Evolutionary conservation across 495 filamentous ascomycete genomes (phyloP).

Genomic region (Trichocladium antarcticum): DNA sequence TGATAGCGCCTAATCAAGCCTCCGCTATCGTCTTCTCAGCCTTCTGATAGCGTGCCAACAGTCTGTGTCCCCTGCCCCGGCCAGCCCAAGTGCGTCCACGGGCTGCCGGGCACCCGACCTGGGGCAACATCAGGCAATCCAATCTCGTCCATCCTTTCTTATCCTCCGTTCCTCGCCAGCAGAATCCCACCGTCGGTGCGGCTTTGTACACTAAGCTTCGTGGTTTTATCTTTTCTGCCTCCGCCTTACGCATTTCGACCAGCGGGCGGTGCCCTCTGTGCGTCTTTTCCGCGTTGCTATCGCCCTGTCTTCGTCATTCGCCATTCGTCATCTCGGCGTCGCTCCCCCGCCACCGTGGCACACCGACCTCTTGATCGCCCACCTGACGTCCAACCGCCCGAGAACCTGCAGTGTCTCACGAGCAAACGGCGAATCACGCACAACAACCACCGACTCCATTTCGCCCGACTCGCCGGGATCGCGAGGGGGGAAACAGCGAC

Average conservation of each 20-base stretch:
- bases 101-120: too few species aligned
- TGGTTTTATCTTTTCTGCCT: not conserved
- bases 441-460: not conserved
- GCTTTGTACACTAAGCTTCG: not conserved
- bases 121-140: not conserved
- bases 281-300: constrained; percentile 2
- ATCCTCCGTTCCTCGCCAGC: not conserved
- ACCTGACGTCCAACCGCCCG: not conserved
- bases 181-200: not conserved
- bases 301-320: not conserved
- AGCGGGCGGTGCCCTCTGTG: constrained; percentile 6
- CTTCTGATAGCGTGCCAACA: constrained; percentile 5
- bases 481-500: not conserved
- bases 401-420: not conserved
- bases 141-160: not conserved
- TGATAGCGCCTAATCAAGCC: not conserved
- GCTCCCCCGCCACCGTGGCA: constrained; percentile 3
- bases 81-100: too few species aligned
- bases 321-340: not conserved
- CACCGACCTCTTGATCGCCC: not conserved
- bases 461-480: not conserved
- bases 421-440: not conserved
- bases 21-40: not conserved
- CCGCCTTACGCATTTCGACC: constrained; percentile 2
- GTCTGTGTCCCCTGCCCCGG: not conserved